These are phyloP conservation scores for Mikania micrantha DNA, from an alignment of 129 eudicot species.

Conservation along the genomic window DNA sequence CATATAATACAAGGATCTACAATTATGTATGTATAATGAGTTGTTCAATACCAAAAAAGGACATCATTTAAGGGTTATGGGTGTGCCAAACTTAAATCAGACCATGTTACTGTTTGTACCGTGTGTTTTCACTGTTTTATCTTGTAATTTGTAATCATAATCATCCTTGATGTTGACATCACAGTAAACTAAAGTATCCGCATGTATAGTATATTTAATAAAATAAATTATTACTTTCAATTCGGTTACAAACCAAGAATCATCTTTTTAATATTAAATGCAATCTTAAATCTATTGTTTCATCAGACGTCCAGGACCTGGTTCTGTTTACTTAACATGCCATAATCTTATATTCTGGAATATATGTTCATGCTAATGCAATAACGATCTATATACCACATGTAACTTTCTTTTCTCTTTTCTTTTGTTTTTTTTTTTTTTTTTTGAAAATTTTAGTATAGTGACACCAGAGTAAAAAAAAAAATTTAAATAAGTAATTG, in stretches of 20 bases:
- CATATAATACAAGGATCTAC: too few species aligned
- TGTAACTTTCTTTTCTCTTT: neutral
- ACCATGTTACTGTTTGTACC: neutral
- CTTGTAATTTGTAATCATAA: conserved; percentile 11
- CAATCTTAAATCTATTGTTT: neutral
- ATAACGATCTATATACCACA: neutral
- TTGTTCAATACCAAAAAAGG: neutral
- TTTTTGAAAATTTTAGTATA: too few species aligned
- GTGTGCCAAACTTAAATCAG: too few species aligned
- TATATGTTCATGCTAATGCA: neutral
- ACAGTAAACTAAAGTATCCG: too few species aligned
- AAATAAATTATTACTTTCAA: too few species aligned
- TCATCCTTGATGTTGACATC: conserved; percentile 6
- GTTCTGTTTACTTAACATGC: neutral
- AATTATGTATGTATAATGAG: too few species aligned
- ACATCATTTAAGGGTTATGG: too few species aligned
- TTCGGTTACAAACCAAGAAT: too few species aligned
- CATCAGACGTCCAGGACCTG: neutral
- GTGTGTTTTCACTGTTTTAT: neutral
- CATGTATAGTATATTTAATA: too few species aligned
- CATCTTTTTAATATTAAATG: neutral
- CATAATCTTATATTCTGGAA: neutral
- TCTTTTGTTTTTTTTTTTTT: too few species aligned
- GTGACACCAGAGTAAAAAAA: too few species aligned
- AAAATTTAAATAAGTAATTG: neutral